Conservation (phyloP, 225 moss, liverwort and hornwort species). For the Takakia lepidozioides region DNA sequence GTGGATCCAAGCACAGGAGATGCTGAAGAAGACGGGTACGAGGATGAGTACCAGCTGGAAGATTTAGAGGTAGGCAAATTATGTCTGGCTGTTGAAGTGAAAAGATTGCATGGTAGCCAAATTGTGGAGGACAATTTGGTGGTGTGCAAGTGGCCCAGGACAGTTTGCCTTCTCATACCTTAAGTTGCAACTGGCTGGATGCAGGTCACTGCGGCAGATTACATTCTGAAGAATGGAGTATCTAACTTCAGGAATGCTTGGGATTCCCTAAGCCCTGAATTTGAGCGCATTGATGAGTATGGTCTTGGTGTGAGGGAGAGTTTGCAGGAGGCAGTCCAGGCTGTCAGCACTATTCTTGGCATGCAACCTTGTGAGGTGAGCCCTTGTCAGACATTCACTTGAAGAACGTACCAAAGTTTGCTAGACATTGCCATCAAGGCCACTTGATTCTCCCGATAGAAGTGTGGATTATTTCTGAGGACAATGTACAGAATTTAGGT, state of each 20-base stretch:
- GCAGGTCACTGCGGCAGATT: conserved; percentile 66
- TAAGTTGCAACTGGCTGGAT: too few species aligned
- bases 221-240: conserved; percentile 58
- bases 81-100: not conserved
- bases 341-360: conserved; percentile 62
- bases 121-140: not conserved
- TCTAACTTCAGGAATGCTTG: conserved; percentile 78
- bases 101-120: not conserved
- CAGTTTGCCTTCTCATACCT: too few species aligned
- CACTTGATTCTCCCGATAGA: too few species aligned
- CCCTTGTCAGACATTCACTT: too few species aligned
- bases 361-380: conserved; percentile 89
- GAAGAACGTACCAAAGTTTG: too few species aligned
- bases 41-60: conserved; percentile 75
- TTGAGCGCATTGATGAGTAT: conserved; percentile 83
- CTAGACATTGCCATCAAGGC: too few species aligned
- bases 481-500: not conserved
- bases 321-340: conserved; percentile 76
- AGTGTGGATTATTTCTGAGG: too few species aligned
- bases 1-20: conserved; percentile 78
- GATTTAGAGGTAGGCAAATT: conserved; percentile 56
- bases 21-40: conserved; percentile 80
- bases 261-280: conserved; percentile 56
- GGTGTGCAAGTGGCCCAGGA: too few species aligned
- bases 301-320: conserved; percentile 74